Evolutionary conservation across 352 stramenopile species (phyloP).

Genomic region (Phytophthora nicotianae): DNA sequence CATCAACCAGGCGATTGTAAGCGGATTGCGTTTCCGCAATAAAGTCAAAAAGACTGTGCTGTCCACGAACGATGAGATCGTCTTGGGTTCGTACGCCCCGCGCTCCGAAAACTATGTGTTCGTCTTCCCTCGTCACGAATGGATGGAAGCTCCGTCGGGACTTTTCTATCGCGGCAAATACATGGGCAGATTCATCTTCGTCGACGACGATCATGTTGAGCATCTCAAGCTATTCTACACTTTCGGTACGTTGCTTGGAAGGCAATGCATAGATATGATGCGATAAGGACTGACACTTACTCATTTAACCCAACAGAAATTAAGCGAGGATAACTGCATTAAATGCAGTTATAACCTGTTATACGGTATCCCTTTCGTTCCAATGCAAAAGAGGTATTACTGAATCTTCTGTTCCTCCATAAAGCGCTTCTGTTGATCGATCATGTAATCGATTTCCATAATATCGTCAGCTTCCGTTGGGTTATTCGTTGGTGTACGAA

Average conservation of each 20-base stretch:
- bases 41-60: conserved; percentile 88
- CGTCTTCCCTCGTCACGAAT: conserved; percentile 78
- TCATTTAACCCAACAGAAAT: conserved; percentile 45
- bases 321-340: conserved; percentile 40
- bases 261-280: no score
- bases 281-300: neutral
- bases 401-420: conserved; percentile 46
- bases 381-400: conserved; percentile 8
- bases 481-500: conserved; percentile 29
- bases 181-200: conserved; percentile 76
- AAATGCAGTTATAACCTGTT: neutral
- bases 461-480: conserved; percentile 28
- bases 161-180: conserved; percentile 91
- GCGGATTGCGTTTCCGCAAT: conserved; percentile 84
- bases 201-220: conserved; percentile 70
- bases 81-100: conserved; percentile 86
- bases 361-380: conserved; percentile 15
- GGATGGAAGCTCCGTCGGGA: conserved; percentile 81
- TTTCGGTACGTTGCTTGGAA: conserved; percentile 54
- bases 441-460: conserved; percentile 67
- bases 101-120: conserved; percentile 80
- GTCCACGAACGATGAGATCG: conserved; percentile 75
- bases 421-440: conserved; percentile 54
- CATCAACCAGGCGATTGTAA: conserved; percentile 87
- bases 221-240: conserved; percentile 81